Evolutionary conservation across 169 alveolate genomes (phyloP), one percentile per base, ranked within the genome.

Genomic region (Plasmodium gaboni): DNA sequence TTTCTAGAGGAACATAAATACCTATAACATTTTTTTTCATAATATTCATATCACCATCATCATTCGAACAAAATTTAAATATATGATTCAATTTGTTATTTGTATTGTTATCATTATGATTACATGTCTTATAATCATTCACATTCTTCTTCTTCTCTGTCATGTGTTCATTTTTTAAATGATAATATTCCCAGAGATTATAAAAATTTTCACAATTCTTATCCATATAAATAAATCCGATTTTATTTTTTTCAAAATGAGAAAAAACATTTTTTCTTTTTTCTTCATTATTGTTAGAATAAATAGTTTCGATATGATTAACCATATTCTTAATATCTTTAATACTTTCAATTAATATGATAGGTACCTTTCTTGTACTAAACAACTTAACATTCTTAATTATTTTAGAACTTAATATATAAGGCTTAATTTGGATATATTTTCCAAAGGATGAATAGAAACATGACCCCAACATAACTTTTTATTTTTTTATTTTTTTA

Each of bases 1-100:
- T 80, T 67, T 80, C 22, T 26, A 9, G 19, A 61, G 90, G 90
- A 67, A 80, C 57, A 26, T 80, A 80, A 67, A 80, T 80, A 10
- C 90, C 90, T 13, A 80, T 59, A 15, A 80, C 55, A 51, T 80
- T 80, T 60, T 60, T 80, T 65, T 67, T 53, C 90, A 80, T 68
- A 64, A 80, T 55, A 15, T n/a, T 80, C 59, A 55, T 80, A 6
- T 80, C 17, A 15, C 61, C 72, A 53, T 78, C 15, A 51, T 80
- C 90, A 67, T 80, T 51, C 6, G 90, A 80, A 44, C 90, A 80
- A 8, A 67, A 80, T 50, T 80, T 67, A 68, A 80, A 80, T 48
- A 80, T 74, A 64, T 48, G 28, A 38, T 63, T 59, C 19, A 68
- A 24, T 3, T 60, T n/a, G 15, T 55, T 60, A 76, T 38, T 38